Evolutionary conservation across 352 stramenopile genomes (phyloP).

Genomic region (Vaucheria bursata): DNA sequence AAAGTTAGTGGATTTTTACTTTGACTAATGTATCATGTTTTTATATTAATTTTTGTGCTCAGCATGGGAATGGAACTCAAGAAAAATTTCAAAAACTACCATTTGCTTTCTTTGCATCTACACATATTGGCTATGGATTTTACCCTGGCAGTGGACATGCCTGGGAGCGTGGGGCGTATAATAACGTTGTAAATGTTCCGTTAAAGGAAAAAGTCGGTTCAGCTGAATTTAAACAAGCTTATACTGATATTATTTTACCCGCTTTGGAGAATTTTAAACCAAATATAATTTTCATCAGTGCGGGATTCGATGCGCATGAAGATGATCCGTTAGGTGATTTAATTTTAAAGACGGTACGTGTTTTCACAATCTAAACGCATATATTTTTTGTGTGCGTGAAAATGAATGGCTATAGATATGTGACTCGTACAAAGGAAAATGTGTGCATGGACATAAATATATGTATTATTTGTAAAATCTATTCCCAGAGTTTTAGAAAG

Average conservation of each 20-base stretch:
- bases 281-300: constrained; percentile 37
- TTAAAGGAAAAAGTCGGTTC: constrained; percentile 27
- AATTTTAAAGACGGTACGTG: constrained; percentile 6
- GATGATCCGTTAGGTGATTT: constrained; percentile 44
- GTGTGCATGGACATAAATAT: too few species aligned
- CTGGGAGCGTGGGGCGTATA: neutral
- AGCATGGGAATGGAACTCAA: constrained; percentile 86
- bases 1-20: too few species aligned
- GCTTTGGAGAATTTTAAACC: constrained; percentile 35
- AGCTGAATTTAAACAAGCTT: constrained; percentile 23
- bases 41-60: constrained; percentile 83
- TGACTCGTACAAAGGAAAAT: too few species aligned
- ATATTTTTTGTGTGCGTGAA: too few species aligned
- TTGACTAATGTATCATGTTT: too few species aligned
- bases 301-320: constrained; percentile 40
- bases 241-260: constrained; percentile 34
- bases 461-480: too few species aligned
- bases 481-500: too few species aligned
- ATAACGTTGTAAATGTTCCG: constrained; percentile 37
- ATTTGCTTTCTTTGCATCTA: constrained; percentile 59
- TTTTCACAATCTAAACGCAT: too few species aligned
- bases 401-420: too few species aligned
- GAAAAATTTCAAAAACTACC: constrained; percentile 60
- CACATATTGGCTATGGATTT: constrained; percentile 31
- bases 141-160: constrained; percentile 29